Evolutionary conservation across 495 filamentous ascomycete genomes (phyloP).

Genomic region (Aspergillus ostianus): DNA sequence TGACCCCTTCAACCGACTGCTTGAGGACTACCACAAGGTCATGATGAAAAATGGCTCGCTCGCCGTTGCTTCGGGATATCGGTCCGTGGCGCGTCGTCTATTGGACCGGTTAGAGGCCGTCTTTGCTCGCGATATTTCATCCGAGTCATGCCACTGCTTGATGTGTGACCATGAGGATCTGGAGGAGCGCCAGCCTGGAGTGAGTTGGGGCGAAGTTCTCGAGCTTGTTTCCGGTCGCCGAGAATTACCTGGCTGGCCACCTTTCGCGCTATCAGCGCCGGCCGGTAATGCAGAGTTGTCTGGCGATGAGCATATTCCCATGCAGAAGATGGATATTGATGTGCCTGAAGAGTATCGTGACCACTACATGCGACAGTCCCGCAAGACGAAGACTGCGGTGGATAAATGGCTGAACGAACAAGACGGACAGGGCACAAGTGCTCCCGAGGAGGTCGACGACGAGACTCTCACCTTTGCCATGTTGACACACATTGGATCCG

Average conservation of each 20-base stretch:
- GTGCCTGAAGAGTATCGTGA: conserved; percentile 87
- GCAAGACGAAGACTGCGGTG: conserved; percentile 79
- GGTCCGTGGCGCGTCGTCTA: conserved; percentile 85
- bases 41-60: conserved; percentile 80
- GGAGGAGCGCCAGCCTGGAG: conserved; percentile 57
- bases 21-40: conserved; percentile 84
- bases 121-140: conserved; percentile 86
- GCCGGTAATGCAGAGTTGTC: conserved; percentile 54
- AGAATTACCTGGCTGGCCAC: conserved; percentile 83
- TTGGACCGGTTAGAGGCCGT: conserved; percentile 93
- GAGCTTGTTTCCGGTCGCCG: conserved; percentile 87
- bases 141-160: conserved; percentile 72
- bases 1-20: conserved; percentile 70
- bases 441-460: conserved; percentile 84
- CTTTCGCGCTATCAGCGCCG: conserved; percentile 65
- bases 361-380: conserved; percentile 82
- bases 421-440: conserved; percentile 64
- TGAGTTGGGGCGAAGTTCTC: conserved; percentile 97
- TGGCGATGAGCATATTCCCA: conserved; percentile 55
- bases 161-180: conserved; percentile 67
- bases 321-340: conserved; percentile 85
- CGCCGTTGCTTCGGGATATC: conserved; percentile 93
- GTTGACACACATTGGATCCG: conserved; percentile 75
- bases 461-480: conserved; percentile 92
- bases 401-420: conserved; percentile 83